phyloP scores from a whole-genome alignment of 2,329 filamentous ascomycete genomes.

The Hyphodiscus sp. region DNA sequence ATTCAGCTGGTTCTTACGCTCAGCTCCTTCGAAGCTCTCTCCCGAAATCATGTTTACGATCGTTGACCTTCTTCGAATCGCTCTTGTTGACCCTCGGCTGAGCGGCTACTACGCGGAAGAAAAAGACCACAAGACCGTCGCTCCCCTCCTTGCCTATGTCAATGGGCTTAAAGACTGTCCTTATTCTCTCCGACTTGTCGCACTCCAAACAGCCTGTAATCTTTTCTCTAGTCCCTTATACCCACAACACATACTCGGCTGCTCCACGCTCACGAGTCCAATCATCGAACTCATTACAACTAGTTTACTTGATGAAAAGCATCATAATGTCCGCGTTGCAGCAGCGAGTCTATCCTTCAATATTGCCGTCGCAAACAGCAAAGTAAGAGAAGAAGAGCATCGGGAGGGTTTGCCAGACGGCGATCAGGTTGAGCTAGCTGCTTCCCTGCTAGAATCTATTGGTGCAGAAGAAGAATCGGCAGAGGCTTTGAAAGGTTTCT shows the following conservation, averaged over 20 bases:
- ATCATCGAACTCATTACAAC: constrained; percentile 66
- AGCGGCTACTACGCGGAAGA: constrained; percentile 82
- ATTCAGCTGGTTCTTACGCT: constrained; percentile 56
- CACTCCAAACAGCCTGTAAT: constrained; percentile 78
- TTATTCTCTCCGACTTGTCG: constrained; percentile 77
- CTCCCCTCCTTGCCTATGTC: constrained; percentile 54
- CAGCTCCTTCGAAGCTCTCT: constrained; percentile 49
- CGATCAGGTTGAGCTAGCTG: constrained; percentile 74
- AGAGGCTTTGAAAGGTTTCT: constrained; percentile 70
- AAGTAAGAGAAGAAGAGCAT: constrained; percentile 50
- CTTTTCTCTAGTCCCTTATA: constrained; percentile 73
- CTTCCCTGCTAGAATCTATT: constrained; percentile 71
- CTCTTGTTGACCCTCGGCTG: constrained; percentile 70
- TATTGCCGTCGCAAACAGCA: constrained; percentile 64
- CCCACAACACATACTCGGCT: constrained; percentile 52
- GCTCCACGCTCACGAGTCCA: constrained; percentile 44
- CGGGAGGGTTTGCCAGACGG: constrained; percentile 56
- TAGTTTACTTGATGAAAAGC: constrained; percentile 70
- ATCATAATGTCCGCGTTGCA: constrained; percentile 70
- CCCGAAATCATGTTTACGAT: constrained; percentile 67
- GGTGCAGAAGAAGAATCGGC: constrained; percentile 50
- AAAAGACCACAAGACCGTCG: constrained; percentile 53
- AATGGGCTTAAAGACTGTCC: constrained; percentile 54
- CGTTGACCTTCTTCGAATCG: constrained; percentile 76
- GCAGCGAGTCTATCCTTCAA: constrained; percentile 83